Percentiles rank a stretch among this genome's conserved stretches.
Evolutionary conservation across 371 early-diverging fungal genomes (phyloP).

Genomic region (Mortierella sp.): DNA sequence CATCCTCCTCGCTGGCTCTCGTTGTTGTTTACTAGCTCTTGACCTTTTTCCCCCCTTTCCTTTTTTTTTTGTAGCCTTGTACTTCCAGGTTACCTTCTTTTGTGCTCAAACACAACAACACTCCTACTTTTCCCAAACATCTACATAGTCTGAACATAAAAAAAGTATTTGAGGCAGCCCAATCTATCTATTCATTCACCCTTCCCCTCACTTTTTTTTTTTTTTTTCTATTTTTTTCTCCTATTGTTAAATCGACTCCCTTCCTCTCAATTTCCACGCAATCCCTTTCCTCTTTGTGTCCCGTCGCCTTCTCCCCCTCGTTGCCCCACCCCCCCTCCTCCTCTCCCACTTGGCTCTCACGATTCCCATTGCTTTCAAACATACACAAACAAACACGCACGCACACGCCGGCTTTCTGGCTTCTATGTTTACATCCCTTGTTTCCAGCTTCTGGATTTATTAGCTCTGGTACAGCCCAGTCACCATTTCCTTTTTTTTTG

Average conservation of each 20-base stretch:
- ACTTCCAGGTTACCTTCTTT: constrained; percentile 16
- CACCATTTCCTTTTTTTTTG: too few relatives aligned
- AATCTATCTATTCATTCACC: not conserved
- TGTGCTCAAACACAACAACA: constrained; percentile 18
- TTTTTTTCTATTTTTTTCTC: not conserved
- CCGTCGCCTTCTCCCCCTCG: too few relatives aligned
- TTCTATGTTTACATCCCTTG: too few relatives aligned
- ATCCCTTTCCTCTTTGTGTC: too few relatives aligned
- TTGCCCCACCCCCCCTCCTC: too few relatives aligned
- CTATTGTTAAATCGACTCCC: not conserved
- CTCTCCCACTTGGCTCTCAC: too few relatives aligned
- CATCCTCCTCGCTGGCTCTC: constrained; percentile 17
- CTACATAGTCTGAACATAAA: not conserved
- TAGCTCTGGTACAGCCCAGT: too few relatives aligned
- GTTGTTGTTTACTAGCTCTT: constrained; percentile 5
- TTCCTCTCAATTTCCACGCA: not conserved
- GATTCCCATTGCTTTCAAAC: too few relatives aligned
- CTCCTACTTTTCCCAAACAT: constrained; percentile 4
- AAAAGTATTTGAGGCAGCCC: not conserved
- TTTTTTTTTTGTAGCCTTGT: not conserved
- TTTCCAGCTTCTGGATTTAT: too few relatives aligned
- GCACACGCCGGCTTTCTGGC: too few relatives aligned
- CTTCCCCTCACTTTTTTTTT: not conserved
- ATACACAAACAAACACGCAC: too few relatives aligned
- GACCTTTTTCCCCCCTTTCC: not conserved